Evolutionary conservation across 495 filamentous ascomycete genomes (phyloP).

Genomic region (Usnea hakonensis): DNA sequence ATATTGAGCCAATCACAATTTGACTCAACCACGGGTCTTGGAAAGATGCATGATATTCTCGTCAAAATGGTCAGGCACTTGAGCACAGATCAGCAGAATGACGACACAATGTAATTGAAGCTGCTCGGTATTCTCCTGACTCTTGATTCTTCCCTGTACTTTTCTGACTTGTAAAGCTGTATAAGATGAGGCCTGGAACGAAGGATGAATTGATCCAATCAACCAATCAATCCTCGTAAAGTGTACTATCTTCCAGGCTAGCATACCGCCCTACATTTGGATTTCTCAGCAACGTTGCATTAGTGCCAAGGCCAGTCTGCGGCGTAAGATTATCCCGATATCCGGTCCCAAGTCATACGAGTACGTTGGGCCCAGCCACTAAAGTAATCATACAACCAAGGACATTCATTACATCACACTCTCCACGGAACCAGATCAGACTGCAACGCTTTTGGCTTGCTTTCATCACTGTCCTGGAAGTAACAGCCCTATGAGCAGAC

Average conservation of each 20-base stretch:
- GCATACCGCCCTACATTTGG: not conserved
- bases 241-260: not conserved
- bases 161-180: not conserved
- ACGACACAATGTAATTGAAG: not conserved
- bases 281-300: not conserved
- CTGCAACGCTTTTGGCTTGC: too few species aligned
- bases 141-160: not conserved
- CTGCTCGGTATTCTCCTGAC: not conserved
- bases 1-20: too few species aligned
- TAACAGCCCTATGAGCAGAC: not conserved
- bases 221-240: not conserved
- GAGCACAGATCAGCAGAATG: too few species aligned
- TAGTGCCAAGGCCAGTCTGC: not conserved
- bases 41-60: too few species aligned
- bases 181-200: not conserved
- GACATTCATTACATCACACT: too few species aligned
- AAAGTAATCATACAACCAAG: too few species aligned
- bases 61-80: not conserved
- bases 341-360: not conserved
- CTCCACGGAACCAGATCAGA: too few species aligned
- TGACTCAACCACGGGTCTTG: too few species aligned
- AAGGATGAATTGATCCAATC: conserved; percentile 5
- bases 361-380: too few species aligned
- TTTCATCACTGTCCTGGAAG: not conserved
- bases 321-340: not conserved